phyloP scores from a whole-genome alignment of 164 flowering plant species.

The Annona squamosa region DNA sequence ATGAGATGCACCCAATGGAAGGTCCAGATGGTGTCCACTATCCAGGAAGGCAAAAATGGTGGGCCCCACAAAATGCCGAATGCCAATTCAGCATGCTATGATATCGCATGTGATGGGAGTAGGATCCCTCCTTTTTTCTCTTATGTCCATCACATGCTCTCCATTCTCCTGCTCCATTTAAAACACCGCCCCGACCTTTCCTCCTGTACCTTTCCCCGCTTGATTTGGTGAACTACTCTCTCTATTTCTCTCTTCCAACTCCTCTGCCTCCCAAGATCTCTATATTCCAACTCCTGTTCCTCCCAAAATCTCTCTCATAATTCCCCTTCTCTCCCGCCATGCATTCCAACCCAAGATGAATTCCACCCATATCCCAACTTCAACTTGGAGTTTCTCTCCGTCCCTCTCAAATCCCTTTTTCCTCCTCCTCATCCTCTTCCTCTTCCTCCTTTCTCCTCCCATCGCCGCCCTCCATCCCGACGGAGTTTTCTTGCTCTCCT shows the following conservation, averaged over 20 bases:
- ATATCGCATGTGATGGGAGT: no score
- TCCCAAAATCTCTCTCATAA: neutral
- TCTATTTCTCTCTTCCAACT: neutral
- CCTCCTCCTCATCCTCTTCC: neutral
- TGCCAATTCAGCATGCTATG: no score
- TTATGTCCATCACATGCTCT: no score
- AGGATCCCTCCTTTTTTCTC: no score
- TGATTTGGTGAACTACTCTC: constrained; percentile 1
- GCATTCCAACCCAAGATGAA: neutral
- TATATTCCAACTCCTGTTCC: neutral
- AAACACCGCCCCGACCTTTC: neutral
- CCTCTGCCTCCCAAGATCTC: neutral
- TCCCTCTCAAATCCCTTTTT: no score
- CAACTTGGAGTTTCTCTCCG: neutral
- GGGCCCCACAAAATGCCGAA: no score
- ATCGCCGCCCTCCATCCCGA: constrained; percentile 35
- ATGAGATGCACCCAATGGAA: no score
- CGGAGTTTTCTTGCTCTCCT: constrained; percentile 58
- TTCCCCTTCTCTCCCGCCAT: neutral
- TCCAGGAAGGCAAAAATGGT: no score
- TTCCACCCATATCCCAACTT: neutral
- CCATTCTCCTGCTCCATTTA: no score
- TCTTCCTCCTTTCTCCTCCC: neutral
- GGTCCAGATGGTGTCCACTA: no score
- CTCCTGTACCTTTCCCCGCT: neutral